A percentile compares a stretch with the other conserved stretches of the same genome.
Evolutionary conservation across 805 yeast genomes (phyloP).

Genomic region (Wickerhamomyces ciferrii): DNA sequence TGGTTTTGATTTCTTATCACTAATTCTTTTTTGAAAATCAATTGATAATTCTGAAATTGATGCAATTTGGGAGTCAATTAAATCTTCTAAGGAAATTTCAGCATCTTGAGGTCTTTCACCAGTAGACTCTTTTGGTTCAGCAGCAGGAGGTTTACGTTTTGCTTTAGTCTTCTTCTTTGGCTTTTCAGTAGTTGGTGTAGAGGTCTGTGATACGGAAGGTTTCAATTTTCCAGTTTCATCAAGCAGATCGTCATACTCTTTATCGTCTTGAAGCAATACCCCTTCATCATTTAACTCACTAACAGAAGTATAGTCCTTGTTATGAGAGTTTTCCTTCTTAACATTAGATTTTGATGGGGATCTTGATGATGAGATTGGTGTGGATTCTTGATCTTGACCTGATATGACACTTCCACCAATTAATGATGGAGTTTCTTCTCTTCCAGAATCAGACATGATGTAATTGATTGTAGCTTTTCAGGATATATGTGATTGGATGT

Average conservation of each 20-base stretch:
- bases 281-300: constrained; percentile 38
- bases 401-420: constrained; percentile 20
- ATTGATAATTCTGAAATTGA: constrained; percentile 19
- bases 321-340: constrained; percentile 2
- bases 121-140: constrained; percentile 2
- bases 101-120: constrained; percentile 9
- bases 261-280: constrained; percentile 52
- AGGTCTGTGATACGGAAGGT: constrained; percentile 10
- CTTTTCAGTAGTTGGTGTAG: constrained; percentile 9
- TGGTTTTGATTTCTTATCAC: neutral
- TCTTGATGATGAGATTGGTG: constrained; percentile 4
- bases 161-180: neutral
- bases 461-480: neutral
- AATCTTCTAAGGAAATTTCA: constrained; percentile 21
- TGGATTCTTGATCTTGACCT: constrained; percentile 12
- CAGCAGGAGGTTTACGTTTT: neutral
- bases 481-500: too few species aligned
- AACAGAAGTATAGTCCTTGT: constrained; percentile 21
- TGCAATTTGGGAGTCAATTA: constrained; percentile 25
- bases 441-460: neutral
- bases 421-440: constrained; percentile 12
- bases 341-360: constrained; percentile 11
- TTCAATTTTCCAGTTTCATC: constrained; percentile 51
- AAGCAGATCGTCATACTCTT: constrained; percentile 44
- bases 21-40: constrained; percentile 13